Evolutionary conservation across 495 filamentous ascomycete species (phyloP), one percentile per base, ranked within the genome.

Genomic region (Tetracladium marchalianum): DNA sequence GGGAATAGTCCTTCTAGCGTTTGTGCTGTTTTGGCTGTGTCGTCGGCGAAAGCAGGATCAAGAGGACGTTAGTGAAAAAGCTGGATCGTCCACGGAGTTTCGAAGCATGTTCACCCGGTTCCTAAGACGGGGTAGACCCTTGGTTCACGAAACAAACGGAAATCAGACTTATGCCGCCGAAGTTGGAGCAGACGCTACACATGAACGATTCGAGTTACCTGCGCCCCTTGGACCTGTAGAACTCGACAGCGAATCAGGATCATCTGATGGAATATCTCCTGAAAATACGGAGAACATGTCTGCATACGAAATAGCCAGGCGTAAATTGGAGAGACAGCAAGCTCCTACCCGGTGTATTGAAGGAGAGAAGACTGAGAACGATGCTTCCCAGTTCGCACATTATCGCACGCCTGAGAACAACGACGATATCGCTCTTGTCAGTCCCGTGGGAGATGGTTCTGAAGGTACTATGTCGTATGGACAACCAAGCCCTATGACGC

Each of bases 161-260:
- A 53, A 35, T 35, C 58, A 50, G 11, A 9, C 40, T 3, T 56
- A 64, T 18, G 58, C 65, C 5, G 61, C 58, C 19, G 70, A 73
- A 51, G 70, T 75, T 5, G 67, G 56, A 10, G 68, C 69, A 6
- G 68, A 73, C 41, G 60, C 54, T 45, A 59, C 54, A 33, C 69
- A 73, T 46, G 70, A 71, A 51, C 53, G 71, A 5, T 73, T 70
- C 41, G 70, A 75, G 49, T 56, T 76, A 44, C 66, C 70, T 13
- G 70, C 62, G 10, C 62, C 67, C 1, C 49, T 62, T 9, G 67
- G 64, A 11, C 71, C 71, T 1, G 68, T 66, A 16, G 72, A 76
- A 54, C 58, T 76, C 22, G 71, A 75, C 35, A 65, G 62, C 40
- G 65, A 56, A 32, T 55, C 62, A 19, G 44, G 46, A 22, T 57